These are phyloP conservation scores for Phytomonas francai DNA, from an alignment of 208 protist genomes.

Conservation along the genomic window DNA sequence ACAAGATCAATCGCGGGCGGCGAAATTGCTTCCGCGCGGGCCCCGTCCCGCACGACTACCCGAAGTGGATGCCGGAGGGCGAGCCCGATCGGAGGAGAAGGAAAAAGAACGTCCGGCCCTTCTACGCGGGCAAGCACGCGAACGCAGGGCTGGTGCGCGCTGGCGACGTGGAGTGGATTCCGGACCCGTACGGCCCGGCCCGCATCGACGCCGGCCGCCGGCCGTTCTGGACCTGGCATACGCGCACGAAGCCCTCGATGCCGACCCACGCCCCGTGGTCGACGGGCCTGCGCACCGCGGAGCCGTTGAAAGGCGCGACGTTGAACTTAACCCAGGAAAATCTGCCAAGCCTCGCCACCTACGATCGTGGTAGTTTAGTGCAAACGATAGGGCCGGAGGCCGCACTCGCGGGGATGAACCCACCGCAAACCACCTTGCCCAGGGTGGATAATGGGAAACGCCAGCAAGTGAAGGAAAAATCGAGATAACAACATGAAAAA, in stretches of 20 bases:
- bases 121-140: conserved; percentile 63
- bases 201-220: conserved; percentile 40
- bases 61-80: conserved; percentile 78
- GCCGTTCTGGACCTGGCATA: conserved; percentile 87
- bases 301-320: conserved; percentile 46
- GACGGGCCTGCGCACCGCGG: conserved; percentile 68
- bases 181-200: conserved; percentile 70
- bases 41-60: conserved; percentile 47
- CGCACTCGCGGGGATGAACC: conserved; percentile 37
- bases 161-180: conserved; percentile 75
- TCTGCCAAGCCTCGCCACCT: conserved; percentile 52
- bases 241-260: conserved; percentile 84
- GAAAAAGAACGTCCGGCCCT: conserved; percentile 48
- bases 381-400: conserved; percentile 77
- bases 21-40: conserved; percentile 70
- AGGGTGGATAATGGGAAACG: neutral
- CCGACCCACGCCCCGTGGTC: conserved; percentile 76
- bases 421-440: neutral
- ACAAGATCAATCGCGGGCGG: conserved; percentile 63
- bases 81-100: conserved; percentile 35
- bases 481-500: neutral
- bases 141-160: conserved; percentile 26
- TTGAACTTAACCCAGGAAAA: conserved; percentile 47
- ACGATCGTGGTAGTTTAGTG: conserved; percentile 44
- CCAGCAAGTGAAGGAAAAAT: neutral